Evolutionary conservation across 2,329 filamentous ascomycete species (phyloP).

Genomic region (Fusarium camptoceras): DNA sequence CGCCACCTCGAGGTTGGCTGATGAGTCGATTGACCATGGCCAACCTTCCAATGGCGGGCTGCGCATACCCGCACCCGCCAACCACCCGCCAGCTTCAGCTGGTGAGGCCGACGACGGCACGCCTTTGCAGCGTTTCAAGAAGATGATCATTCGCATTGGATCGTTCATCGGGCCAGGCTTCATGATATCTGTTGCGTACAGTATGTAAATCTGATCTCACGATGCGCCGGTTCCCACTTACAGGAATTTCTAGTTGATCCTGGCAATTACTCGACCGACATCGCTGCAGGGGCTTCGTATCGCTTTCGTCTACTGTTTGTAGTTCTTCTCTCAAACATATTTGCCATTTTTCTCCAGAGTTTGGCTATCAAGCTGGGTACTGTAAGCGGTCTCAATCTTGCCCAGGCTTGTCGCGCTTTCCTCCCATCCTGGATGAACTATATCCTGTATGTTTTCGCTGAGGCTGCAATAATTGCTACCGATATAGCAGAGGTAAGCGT

Average conservation of each 20-base stretch:
- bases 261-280: constrained; percentile 15
- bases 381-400: constrained; percentile 75
- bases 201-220: neutral
- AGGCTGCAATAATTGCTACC: constrained; percentile 76
- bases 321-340: constrained; percentile 58
- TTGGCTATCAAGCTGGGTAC: constrained; percentile 77
- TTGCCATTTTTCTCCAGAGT: constrained; percentile 77
- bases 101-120: neutral
- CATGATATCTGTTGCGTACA: constrained; percentile 15
- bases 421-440: constrained; percentile 74
- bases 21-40: constrained; percentile 55
- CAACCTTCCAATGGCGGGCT: constrained; percentile 48
- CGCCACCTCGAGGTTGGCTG: constrained; percentile 5
- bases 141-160: neutral
- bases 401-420: constrained; percentile 73
- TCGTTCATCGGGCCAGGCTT: constrained; percentile 13
- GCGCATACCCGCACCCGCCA: neutral
- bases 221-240: neutral
- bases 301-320: constrained; percentile 13
- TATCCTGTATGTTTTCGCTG: constrained; percentile 70
- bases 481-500: constrained; percentile 70
- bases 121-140: neutral
- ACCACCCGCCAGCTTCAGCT: neutral
- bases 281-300: constrained; percentile 6
- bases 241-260: neutral